Conservation (phyloP, 2,329 filamentous ascomycete genomes). For the Sclerotinia nivalis region DNA sequence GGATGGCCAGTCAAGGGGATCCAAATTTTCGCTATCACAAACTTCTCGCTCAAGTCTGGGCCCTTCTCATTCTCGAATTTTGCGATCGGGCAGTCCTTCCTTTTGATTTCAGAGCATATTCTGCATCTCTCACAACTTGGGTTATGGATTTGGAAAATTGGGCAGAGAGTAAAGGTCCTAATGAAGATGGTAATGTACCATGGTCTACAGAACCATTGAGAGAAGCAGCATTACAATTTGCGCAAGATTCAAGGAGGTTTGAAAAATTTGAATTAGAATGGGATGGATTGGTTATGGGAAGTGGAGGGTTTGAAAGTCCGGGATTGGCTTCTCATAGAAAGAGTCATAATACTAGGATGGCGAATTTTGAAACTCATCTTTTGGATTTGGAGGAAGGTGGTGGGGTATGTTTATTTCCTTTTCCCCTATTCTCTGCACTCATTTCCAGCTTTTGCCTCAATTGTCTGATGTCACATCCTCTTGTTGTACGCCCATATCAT, state of each 20-base stretch:
- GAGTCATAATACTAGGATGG: slow-evolving; percentile 77
- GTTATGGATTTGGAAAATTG: slow-evolving; percentile 67
- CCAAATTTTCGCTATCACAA: slow-evolving; percentile 81
- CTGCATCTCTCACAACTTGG: slow-evolving; percentile 63
- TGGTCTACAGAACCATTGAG: slow-evolving; percentile 53
- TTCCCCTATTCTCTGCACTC: neutral
- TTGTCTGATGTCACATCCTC: neutral
- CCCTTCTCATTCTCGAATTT: slow-evolving; percentile 81
- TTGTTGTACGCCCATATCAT: neutral
- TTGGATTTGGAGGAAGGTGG: slow-evolving; percentile 71
- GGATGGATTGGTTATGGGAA: slow-evolving; percentile 69
- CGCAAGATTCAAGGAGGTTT: slow-evolving; percentile 63
- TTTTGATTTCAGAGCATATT: slow-evolving; percentile 77
- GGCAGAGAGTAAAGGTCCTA: slow-evolving; percentile 56
- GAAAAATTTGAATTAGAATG: slow-evolving; percentile 75
- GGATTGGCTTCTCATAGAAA: slow-evolving; percentile 66
- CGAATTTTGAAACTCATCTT: slow-evolving; percentile 77
- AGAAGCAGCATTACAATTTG: slow-evolving; percentile 63
- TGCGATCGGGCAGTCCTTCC: slow-evolving; percentile 79
- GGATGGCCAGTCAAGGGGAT: slow-evolving; percentile 79
- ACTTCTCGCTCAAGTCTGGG: slow-evolving; percentile 75
- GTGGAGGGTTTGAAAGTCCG: slow-evolving; percentile 74
- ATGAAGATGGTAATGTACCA: slow-evolving; percentile 48
- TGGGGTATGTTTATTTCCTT: slow-evolving; percentile 62
- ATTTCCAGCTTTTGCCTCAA: no score